Evolutionary conservation across 148 eudicot species (phyloP), one percentile per base, ranked within the genome.

Genomic region (Rhododendron griersonianum): DNA sequence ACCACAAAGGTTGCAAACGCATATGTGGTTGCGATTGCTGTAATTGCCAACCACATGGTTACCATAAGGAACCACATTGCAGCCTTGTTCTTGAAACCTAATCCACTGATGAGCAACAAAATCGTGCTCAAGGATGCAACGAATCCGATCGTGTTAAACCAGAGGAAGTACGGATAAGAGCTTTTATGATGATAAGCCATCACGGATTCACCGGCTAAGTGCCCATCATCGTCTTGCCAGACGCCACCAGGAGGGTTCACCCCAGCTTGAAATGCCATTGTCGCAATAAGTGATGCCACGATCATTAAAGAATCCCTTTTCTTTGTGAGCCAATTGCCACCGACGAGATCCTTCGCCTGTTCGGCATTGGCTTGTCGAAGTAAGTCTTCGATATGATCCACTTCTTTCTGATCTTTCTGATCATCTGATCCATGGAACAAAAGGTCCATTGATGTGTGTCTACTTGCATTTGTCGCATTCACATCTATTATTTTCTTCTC

Each of bases 241-340:
- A 77, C 80, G 3, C 51, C 30, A 21, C 48, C 51, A 1, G 30
- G 51, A 77, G 51, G 80, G n/a, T 0, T 77, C 9, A 85, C 85
- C 6, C 87, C 89, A 0, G 81, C 90, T 76, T 89, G 88, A 35
- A 89, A 89, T 1, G 91, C 89, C 69, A 90, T 88, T 39, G 91
- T 81, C 8, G 90, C 90, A 0, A 91, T 85, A 2, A 90, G 87
- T 4, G 89, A 85, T 9, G 91, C 90, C 30, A 88, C 90, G 2
- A 91, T 83, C 88, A 91, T 81, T 48, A 89, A 44, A 1, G 86
- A 7, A 3, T 35, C 67, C 7, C 78, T 50, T 19, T 84, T 81
- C 77, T 61, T 82, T 2, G 61, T 79, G 13, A 89, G 13, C 90
- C 85, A 77, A 35, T 81, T 78, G 1, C 25, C 80, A 3, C 30